Conservation (phyloP, 768 basidiomycete genomes). For the Agaricus subrufescens region DNA sequence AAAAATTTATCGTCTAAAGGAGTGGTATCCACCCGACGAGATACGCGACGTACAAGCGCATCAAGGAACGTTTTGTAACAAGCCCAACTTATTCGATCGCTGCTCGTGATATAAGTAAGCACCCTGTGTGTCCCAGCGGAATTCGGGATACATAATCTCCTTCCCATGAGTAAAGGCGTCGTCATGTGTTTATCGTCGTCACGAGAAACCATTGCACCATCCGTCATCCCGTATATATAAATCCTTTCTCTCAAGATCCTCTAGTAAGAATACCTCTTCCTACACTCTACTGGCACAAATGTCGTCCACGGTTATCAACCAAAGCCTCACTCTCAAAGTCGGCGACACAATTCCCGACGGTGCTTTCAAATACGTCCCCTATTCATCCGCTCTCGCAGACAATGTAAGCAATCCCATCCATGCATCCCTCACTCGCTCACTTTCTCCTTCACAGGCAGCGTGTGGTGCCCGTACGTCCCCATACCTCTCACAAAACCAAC, state of each 20-base stretch:
- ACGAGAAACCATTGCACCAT: too few relatives aligned
- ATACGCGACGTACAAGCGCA: background rate
- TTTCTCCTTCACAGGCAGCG: slow-evolving; percentile 32
- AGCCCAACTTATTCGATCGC: too few relatives aligned
- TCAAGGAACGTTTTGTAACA: background rate
- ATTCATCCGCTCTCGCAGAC: slow-evolving; percentile 57
- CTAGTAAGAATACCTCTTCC: background rate
- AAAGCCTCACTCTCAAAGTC: slow-evolving; percentile 29
- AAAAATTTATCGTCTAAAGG: too few relatives aligned
- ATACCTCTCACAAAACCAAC: background rate
- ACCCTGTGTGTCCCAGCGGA: too few relatives aligned
- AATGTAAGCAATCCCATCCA: slow-evolving; percentile 31
- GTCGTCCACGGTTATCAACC: slow-evolving; percentile 3
- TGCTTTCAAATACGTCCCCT: slow-evolving; percentile 52
- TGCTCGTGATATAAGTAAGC: too few relatives aligned
- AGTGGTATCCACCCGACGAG: too few relatives aligned
- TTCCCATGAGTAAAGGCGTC: too few relatives aligned
- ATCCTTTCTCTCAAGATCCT: background rate
- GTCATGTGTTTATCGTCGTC: too few relatives aligned
- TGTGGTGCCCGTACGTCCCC: slow-evolving; percentile 60
- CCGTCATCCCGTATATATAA: too few relatives aligned
- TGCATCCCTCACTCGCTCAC: too few relatives aligned
- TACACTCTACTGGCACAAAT: background rate
- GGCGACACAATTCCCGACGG: slow-evolving; percentile 35
- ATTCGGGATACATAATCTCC: too few relatives aligned